Base-by-base conservation (phyloP, 179 eudicot genomes). In the Dionaea muscipula region DNA sequence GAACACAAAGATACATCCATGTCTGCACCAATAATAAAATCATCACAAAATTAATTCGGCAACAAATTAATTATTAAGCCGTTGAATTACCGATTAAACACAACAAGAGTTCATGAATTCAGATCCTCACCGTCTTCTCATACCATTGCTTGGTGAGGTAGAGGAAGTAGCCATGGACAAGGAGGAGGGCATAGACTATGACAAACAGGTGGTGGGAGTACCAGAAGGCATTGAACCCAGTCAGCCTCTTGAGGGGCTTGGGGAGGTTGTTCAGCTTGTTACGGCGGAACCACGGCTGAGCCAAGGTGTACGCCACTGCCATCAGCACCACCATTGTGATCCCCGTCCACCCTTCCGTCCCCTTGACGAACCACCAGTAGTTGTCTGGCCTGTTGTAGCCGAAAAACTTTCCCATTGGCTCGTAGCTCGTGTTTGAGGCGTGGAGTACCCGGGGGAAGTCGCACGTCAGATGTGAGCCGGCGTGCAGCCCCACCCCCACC, bases 361-460 rank as follows among this genome's bases (percentile, higher is more conserved):
- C 80, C 62, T 62, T 78, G 43, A 78, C 78, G 26, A 78, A 78
- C 83, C 83, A 78, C 83, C 83, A 78, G 55, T 75, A 78, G 56
- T 72, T 67, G 0, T 66, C 62, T 10, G 83, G 83, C 43, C 62
- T 51, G 0, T 44, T 22, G 0, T 26, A 7, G 8, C 78, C 69
- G 20, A 78, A 78, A 46, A 72, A 78, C 58, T 51, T 60, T 2
- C 21, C 70, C 47, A 78, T 52, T 0, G 81, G 81, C 35, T 47
- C 65, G 23, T 78, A 78, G 14, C 49, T 69, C 28, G 41, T 63
- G 24, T 67, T 47, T 8, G 81, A 63, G 0, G 83, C 78, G 19
- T 75, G 83, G 22, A 78, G 80, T 13, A 78, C 69, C 61, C 74
- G 47, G 0, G 83, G 81, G 33, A 78, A 78, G 40, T 78, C 83